These are phyloP conservation scores for Saturnispora gosingensis DNA, from an alignment of 805 yeast species.

Conservation along the genomic window DNA sequence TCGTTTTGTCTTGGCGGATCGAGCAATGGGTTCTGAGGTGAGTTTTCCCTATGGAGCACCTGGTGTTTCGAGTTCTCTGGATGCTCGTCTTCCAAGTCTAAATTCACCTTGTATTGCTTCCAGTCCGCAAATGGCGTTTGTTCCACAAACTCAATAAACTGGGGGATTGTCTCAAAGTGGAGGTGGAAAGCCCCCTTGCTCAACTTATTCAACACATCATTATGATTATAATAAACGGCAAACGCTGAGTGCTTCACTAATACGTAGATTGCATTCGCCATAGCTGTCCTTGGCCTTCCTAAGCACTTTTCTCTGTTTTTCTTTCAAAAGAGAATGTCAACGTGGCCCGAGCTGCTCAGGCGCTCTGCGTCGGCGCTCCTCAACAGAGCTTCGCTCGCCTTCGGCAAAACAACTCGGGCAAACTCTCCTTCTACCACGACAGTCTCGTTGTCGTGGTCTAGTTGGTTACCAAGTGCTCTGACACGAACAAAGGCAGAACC, in stretches of 20 bases:
- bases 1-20: conserved; percentile 7
- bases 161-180: conserved; percentile 1
- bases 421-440: conserved; percentile 6
- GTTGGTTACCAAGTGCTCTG: background rate
- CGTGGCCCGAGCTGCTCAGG: conserved; percentile 6
- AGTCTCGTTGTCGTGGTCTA: background rate
- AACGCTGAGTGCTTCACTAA: conserved; percentile 4
- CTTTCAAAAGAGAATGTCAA: conserved; percentile 5
- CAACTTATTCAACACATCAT: background rate
- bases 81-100: background rate
- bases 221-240: conserved; percentile 3
- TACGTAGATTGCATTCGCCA: conserved; percentile 3
- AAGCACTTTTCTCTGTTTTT: background rate
- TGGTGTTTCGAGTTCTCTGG: background rate
- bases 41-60: conserved; percentile 6
- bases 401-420: conserved; percentile 1
- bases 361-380: conserved; percentile 8
- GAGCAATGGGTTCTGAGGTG: conserved; percentile 6
- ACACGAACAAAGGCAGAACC: conserved; percentile 2
- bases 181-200: conserved; percentile 5
- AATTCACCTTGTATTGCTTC: conserved; percentile 1
- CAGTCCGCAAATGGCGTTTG: conserved; percentile 3
- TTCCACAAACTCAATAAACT: conserved; percentile 4
- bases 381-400: conserved; percentile 1
- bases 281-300: background rate